Conservation (phyloP, 106 monocot species). For the Triglochin maritima region DNA sequence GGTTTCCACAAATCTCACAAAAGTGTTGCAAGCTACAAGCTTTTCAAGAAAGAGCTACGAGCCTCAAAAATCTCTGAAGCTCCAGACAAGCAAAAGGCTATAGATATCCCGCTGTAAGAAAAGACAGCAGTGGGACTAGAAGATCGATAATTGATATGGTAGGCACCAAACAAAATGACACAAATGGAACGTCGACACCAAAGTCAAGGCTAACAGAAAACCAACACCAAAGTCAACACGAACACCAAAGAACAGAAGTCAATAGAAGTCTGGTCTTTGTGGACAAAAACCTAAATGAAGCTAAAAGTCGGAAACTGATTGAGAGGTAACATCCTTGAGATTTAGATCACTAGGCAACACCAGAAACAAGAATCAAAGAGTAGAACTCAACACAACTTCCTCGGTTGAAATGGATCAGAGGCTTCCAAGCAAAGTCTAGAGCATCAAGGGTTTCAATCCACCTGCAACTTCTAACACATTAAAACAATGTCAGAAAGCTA, state of each 20-base stretch:
- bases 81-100: neutral
- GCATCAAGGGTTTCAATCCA: too few species aligned
- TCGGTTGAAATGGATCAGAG: too few species aligned
- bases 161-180: too few species aligned
- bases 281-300: neutral
- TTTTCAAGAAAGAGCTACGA: neutral
- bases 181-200: neutral
- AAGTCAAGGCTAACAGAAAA: neutral
- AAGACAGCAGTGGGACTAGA: neutral
- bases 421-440: too few species aligned
- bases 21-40: neutral
- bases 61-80: neutral
- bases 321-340: conserved; percentile 1
- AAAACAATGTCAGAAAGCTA: too few species aligned
- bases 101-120: neutral
- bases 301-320: conserved; percentile 1
- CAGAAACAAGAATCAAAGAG: too few species aligned
- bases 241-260: neutral
- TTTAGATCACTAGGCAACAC: neutral
- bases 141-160: too few species aligned
- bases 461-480: too few species aligned
- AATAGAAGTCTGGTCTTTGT: too few species aligned
- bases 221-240: neutral
- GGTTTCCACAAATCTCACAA: neutral
- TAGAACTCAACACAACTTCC: too few species aligned